Conservation (phyloP, 2,329 filamentous ascomycete species). For the Fusarium piperis region DNA sequence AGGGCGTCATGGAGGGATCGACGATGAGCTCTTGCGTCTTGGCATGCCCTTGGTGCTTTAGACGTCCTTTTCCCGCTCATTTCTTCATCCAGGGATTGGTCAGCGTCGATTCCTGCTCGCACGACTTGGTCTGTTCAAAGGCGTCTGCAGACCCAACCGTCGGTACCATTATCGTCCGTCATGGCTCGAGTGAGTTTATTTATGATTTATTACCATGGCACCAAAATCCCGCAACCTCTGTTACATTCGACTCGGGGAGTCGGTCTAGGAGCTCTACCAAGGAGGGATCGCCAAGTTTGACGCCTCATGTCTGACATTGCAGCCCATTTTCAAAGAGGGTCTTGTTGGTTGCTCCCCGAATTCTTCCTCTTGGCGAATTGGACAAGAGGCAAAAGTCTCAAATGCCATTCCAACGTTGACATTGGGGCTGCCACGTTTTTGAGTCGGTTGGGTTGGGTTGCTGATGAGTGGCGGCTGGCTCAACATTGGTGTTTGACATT, state of each 20-base stretch:
- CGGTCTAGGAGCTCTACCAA: neutral
- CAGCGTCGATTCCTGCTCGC: neutral
- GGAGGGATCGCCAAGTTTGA: slow-evolving; percentile 5
- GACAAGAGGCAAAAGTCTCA: slow-evolving; percentile 3
- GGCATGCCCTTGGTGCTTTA: slow-evolving; percentile 14
- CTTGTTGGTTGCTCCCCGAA: neutral
- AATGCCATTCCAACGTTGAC: slow-evolving; percentile 16
- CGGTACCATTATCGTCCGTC: neutral
- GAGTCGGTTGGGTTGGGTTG: neutral
- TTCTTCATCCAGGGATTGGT: slow-evolving; percentile 22
- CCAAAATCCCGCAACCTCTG: slow-evolving; percentile 31
- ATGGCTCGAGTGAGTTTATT: slow-evolving; percentile 1
- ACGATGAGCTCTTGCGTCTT: slow-evolving; percentile 30
- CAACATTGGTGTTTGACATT: neutral
- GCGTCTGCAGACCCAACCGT: neutral
- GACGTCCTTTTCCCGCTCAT: slow-evolving; percentile 14
- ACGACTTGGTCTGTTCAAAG: neutral
- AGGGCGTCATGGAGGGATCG: slow-evolving; percentile 35
- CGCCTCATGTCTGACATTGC: slow-evolving; percentile 4
- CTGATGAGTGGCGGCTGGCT: neutral
- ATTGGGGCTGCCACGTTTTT: slow-evolving; percentile 8
- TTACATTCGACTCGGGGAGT: neutral
- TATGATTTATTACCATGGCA: neutral
- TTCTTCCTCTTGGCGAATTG: neutral
- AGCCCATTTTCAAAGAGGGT: neutral